These are phyloP conservation scores for Tricholoma bakamatsutake DNA, from an alignment of 768 basidiomycete genomes.

Conservation along the genomic window DNA sequence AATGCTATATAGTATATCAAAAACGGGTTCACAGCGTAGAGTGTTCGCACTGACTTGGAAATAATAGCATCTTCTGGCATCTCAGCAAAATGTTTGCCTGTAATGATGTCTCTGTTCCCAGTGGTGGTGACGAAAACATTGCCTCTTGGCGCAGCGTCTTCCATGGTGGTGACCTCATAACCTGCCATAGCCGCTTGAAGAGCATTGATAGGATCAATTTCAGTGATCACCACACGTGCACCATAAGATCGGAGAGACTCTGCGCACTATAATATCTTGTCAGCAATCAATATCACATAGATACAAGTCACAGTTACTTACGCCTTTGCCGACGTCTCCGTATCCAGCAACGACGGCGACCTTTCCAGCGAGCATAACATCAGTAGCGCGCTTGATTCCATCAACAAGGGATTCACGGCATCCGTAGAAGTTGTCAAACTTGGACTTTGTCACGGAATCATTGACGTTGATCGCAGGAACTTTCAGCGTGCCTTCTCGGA, in stretches of 20 bases:
- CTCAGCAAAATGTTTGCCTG: slow-evolving; percentile 79
- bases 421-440: slow-evolving; percentile 98
- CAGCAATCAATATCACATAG: not conserved
- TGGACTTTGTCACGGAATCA: slow-evolving; percentile 99
- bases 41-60: slow-evolving; percentile 65
- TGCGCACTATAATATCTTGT: slow-evolving; percentile 67
- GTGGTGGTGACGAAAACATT: slow-evolving; percentile 99
- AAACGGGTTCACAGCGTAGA: not conserved
- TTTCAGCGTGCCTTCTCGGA: slow-evolving; percentile 94
- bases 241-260: slow-evolving; percentile 97
- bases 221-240: slow-evolving; percentile 91
- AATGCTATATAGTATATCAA: slow-evolving; percentile 42
- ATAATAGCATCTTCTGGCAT: slow-evolving; percentile 99
- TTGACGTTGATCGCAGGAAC: slow-evolving; percentile 99
- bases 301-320: slow-evolving; percentile 37
- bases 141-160: slow-evolving; percentile 82
- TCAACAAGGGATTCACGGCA: slow-evolving; percentile 99
- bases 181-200: slow-evolving; percentile 99
- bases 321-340: slow-evolving; percentile 99
- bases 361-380: slow-evolving; percentile 99
- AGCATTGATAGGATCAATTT: slow-evolving; percentile 99
- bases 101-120: slow-evolving; percentile 98
- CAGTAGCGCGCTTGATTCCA: slow-evolving; percentile 99
- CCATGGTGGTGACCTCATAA: slow-evolving; percentile 98
- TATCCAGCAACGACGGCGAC: slow-evolving; percentile 98